Conservation (phyloP, 2,329 filamentous ascomycete species). For the Berkeleyomyces basicola region DNA sequence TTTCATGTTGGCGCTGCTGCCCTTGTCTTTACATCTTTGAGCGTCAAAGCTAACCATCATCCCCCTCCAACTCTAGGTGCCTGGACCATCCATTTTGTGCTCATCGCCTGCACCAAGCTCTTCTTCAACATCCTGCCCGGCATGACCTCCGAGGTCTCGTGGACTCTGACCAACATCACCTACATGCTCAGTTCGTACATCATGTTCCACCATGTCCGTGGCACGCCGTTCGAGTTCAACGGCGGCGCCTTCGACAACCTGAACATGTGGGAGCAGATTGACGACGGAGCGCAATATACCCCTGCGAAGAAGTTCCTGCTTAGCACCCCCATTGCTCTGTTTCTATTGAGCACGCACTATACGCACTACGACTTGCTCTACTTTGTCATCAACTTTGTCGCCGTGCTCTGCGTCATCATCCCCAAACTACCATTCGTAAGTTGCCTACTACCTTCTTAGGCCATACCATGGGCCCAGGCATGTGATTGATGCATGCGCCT, state of each 20-base stretch:
- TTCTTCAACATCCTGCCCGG: conserved; percentile 93
- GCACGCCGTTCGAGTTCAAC: conserved; percentile 98
- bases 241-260: conserved; percentile 96
- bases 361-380: conserved; percentile 95
- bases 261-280: conserved; percentile 99
- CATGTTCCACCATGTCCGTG: conserved; percentile 98
- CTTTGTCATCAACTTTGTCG: conserved; percentile 93
- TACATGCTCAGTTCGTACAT: conserved; percentile 99
- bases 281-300: conserved; percentile 96
- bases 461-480: background rate
- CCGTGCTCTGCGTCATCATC: conserved; percentile 81
- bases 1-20: background rate
- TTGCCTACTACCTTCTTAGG: conserved; percentile 18
- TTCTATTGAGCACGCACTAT: conserved; percentile 94
- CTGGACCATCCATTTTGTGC: conserved; percentile 92
- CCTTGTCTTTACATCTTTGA: background rate
- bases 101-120: conserved; percentile 85
- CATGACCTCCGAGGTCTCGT: conserved; percentile 93
- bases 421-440: conserved; percentile 90
- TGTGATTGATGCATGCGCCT: background rate
- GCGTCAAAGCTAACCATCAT: background rate
- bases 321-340: conserved; percentile 83
- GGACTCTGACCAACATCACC: conserved; percentile 95
- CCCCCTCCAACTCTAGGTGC: conserved; percentile 46
- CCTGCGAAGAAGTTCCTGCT: conserved; percentile 97